Evolutionary conservation across 208 protist genomes (phyloP).

Genomic region (Crithidia thermophila): DNA sequence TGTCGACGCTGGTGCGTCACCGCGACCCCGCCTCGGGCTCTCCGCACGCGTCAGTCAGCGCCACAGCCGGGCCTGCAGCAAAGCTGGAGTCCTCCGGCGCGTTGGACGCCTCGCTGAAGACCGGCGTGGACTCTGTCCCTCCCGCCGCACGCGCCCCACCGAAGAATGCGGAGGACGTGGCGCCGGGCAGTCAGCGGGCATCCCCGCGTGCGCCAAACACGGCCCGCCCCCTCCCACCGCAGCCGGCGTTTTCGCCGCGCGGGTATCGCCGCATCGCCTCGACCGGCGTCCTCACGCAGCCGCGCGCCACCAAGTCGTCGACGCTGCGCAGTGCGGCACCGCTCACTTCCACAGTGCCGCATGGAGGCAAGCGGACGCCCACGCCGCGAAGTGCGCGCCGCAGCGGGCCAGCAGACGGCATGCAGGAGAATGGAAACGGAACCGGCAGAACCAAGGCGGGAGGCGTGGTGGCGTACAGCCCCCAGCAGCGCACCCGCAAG

Average conservation of each 20-base stretch:
- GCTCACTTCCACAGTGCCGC: neutral
- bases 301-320: neutral
- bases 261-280: slow-evolving; percentile 5
- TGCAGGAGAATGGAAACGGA: no score
- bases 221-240: neutral
- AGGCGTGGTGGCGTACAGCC: neutral
- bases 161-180: no score
- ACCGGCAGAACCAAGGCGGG: no score
- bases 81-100: no score
- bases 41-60: neutral
- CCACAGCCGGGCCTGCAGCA: neutral
- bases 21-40: neutral
- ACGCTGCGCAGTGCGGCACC: neutral
- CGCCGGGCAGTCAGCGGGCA: neutral
- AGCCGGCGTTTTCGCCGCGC: slow-evolving; percentile 5
- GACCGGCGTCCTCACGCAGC: slow-evolving; percentile 6
- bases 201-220: slow-evolving; percentile 4
- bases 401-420: no score
- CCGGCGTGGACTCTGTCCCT: no score
- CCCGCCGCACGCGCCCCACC: no score
- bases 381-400: no score
- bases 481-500: neutral
- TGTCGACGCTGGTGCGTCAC: neutral
- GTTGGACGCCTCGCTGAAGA: no score
- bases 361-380: no score